A percentile compares a stretch with the other conserved stretches of the same genome.
Conservation (phyloP, 306 rosid genomes). For the Pyrus communis region DNA sequence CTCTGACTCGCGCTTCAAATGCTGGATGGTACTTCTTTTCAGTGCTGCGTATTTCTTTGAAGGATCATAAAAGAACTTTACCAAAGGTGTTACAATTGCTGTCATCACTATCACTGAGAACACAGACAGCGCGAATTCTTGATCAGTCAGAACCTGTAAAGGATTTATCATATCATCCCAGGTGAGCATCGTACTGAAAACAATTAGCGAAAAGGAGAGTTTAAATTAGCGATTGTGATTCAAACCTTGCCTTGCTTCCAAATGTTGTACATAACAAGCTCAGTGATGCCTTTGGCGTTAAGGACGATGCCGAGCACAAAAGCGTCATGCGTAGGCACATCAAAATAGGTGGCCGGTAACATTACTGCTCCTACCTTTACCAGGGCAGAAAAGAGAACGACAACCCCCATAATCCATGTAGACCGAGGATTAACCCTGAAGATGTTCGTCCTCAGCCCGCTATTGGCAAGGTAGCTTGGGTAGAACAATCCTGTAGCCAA, state of each 20-base stretch:
- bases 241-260: slow-evolving; percentile 41
- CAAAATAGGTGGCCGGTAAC: slow-evolving; percentile 31
- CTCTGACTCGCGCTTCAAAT: slow-evolving; percentile 31
- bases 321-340: slow-evolving; percentile 29
- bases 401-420: slow-evolving; percentile 3
- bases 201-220: background rate
- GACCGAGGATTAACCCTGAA: slow-evolving; percentile 10
- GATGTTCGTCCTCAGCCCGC: slow-evolving; percentile 48
- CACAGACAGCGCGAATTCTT: slow-evolving; percentile 40
- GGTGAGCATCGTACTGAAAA: background rate
- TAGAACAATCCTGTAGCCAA: slow-evolving; percentile 28
- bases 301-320: slow-evolving; percentile 46
- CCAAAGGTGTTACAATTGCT: slow-evolving; percentile 43
- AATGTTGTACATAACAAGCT: slow-evolving; percentile 37
- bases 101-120: slow-evolving; percentile 21
- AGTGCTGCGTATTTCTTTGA: slow-evolving; percentile 25
- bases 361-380: slow-evolving; percentile 48
- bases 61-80: slow-evolving; percentile 37
- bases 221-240: background rate
- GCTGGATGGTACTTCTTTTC: slow-evolving; percentile 42
- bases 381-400: slow-evolving; percentile 15
- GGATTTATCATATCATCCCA: background rate
- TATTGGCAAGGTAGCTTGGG: slow-evolving; percentile 49
- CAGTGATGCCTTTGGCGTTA: slow-evolving; percentile 56
- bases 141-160: slow-evolving; percentile 34